Evolutionary conservation across 352 stramenopile species (phyloP).

Genomic region (Chrysophaeum taylorii): DNA sequence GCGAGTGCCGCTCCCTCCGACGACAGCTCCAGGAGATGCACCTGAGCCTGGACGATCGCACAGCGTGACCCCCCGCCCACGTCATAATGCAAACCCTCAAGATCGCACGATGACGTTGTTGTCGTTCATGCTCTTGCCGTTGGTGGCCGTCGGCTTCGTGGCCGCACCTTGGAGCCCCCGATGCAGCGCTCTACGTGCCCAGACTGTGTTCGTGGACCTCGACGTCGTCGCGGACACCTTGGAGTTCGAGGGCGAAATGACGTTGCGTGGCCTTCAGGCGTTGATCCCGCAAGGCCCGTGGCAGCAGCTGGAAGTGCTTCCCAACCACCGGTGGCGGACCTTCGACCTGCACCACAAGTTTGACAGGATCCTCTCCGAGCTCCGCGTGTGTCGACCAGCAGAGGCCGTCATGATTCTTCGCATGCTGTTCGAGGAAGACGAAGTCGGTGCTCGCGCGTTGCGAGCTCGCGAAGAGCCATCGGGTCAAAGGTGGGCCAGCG

Average conservation of each 20-base stretch:
- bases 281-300: background rate
- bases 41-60: no score
- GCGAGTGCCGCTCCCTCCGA: no score
- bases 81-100: no score
- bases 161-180: no score
- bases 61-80: no score
- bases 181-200: no score
- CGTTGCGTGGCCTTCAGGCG: background rate
- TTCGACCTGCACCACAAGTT: background rate
- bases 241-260: background rate
- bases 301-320: background rate
- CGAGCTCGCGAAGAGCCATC: background rate
- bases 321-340: background rate
- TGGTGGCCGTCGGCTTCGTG: no score
- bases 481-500: background rate
- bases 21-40: no score
- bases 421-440: conserved; percentile 3
- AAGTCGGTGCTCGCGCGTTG: background rate
- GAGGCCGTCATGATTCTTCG: background rate
- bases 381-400: background rate
- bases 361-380: background rate
- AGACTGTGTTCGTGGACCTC: background rate
- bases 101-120: no score
- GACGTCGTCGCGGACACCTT: conserved; percentile 3
- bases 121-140: no score